Percentiles rank a stretch among this genome's conserved stretches.
These are phyloP conservation scores for Primulina huaijiensis DNA, from an alignment of 257 asterid genomes.

Conservation along the genomic window DNA sequence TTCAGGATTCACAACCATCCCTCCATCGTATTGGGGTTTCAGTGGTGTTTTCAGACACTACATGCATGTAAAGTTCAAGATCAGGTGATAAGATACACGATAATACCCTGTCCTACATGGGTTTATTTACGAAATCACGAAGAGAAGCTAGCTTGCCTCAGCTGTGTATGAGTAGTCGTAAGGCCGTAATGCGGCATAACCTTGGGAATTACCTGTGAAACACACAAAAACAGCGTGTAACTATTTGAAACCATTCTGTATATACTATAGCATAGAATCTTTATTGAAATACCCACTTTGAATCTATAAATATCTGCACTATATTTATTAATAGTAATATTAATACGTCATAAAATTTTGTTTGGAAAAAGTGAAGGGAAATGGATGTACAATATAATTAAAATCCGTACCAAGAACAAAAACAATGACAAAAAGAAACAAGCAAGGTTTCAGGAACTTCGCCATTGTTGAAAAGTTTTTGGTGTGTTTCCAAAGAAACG, in stretches of 20 bases:
- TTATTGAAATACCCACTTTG: too few relatives aligned
- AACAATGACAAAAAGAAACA: not conserved
- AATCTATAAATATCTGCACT: too few relatives aligned
- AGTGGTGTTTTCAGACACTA: slow-evolving; percentile 39
- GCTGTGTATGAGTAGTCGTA: not conserved
- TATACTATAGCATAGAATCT: too few relatives aligned
- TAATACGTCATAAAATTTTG: too few relatives aligned
- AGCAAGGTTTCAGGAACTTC: not conserved
- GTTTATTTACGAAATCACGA: not conserved
- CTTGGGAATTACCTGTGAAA: not conserved
- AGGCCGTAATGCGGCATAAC: not conserved
- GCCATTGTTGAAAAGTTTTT: not conserved
- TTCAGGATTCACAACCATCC: slow-evolving; percentile 35
- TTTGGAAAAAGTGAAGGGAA: not conserved
- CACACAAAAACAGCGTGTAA: too few relatives aligned
- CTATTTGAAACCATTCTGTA: too few relatives aligned
- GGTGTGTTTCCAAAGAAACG: too few relatives aligned
- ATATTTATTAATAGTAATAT: too few relatives aligned
- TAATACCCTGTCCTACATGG: too few relatives aligned
- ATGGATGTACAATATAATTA: not conserved
- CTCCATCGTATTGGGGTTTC: slow-evolving; percentile 38
- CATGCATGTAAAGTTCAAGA: not conserved
- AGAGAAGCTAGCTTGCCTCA: slow-evolving; percentile 25
- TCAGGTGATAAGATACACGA: too few relatives aligned
- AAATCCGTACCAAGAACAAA: not conserved